Conservation (phyloP, 2,329 filamentous ascomycete genomes). For the Stagonosporopsis vannaccii region DNA sequence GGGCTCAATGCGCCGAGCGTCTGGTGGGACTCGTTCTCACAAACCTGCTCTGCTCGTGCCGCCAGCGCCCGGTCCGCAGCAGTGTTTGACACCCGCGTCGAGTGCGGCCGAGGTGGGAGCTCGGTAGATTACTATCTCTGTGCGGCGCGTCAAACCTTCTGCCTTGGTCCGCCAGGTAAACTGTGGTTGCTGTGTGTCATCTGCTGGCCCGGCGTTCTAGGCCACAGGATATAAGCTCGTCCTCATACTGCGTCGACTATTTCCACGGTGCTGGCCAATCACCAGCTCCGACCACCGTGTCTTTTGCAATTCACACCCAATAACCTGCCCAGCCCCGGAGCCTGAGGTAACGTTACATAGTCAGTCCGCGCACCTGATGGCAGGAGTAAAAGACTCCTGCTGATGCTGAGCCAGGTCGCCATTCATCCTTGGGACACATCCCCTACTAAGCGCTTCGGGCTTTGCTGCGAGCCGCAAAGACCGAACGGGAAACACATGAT, state of each 20-base stretch:
- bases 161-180: constrained; percentile 7
- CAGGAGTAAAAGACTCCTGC: constrained; percentile 2
- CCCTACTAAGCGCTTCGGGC: constrained; percentile 12
- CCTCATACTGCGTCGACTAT: not conserved
- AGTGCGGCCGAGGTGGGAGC: constrained; percentile 11
- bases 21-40: not conserved
- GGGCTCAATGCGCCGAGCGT: not conserved
- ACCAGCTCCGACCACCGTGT: not conserved
- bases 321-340: not conserved
- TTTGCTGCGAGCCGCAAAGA: constrained; percentile 2
- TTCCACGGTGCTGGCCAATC: constrained; percentile 7
- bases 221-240: constrained; percentile 11
- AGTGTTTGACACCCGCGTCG: constrained; percentile 4
- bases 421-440: constrained; percentile 12
- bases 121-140: constrained; percentile 2
- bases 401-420: not conserved
- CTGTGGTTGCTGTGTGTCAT: constrained; percentile 17
- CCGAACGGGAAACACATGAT: constrained; percentile 17
- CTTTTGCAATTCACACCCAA: constrained; percentile 3
- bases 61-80: constrained; percentile 6
- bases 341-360: constrained; percentile 18
- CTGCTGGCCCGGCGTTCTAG: constrained; percentile 13
- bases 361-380: constrained; percentile 11
- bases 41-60: constrained; percentile 9
- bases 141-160: constrained; percentile 10